These are phyloP conservation scores for Salpingoeca rosetta DNA, from an alignment of 78 protist genomes.

Conservation along the genomic window DNA sequence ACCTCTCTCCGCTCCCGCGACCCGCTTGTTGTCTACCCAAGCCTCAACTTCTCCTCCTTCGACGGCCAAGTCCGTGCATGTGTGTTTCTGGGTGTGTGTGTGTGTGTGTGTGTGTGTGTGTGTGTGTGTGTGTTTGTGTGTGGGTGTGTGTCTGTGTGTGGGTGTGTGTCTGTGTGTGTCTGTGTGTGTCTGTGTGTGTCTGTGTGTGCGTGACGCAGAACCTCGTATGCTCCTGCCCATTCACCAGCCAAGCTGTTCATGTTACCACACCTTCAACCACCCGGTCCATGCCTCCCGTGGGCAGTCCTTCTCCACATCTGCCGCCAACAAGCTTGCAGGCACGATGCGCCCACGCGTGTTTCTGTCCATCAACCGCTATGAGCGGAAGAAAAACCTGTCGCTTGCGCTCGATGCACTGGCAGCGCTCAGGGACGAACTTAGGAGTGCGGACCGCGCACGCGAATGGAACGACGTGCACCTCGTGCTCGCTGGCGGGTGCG, in stretches of 20 bases:
- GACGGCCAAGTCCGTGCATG: not conserved
- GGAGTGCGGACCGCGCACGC: not conserved
- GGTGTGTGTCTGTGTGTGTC: no score
- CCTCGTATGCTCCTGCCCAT: no score
- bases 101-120: no score
- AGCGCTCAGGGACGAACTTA: not conserved
- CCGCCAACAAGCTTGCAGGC: not conserved
- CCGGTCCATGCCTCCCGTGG: constrained; percentile 59
- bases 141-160: no score
- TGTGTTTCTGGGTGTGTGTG: no score
- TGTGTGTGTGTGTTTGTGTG: no score
- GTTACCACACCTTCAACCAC: not conserved
- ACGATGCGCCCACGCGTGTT: not conserved
- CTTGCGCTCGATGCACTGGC: constrained; percentile 78
- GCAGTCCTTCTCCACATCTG: constrained; percentile 37
- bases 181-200: not conserved
- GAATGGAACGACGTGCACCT: constrained; percentile 8
- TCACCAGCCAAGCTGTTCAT: no score
- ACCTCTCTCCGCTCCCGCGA: constrained; percentile 14
- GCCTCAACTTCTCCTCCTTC: constrained; percentile 39
- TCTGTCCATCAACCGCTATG: constrained; percentile 90
- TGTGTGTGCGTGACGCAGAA: no score
- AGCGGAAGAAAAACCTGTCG: constrained; percentile 80
- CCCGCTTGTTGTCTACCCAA: constrained; percentile 62
- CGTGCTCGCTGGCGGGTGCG: constrained; percentile 56